Percentiles rank a stretch among this genome's conserved stretches.
These are phyloP conservation scores for Rhizophlyctis rosea DNA, from an alignment of 192 early-diverging fungal species.

Conservation along the genomic window DNA sequence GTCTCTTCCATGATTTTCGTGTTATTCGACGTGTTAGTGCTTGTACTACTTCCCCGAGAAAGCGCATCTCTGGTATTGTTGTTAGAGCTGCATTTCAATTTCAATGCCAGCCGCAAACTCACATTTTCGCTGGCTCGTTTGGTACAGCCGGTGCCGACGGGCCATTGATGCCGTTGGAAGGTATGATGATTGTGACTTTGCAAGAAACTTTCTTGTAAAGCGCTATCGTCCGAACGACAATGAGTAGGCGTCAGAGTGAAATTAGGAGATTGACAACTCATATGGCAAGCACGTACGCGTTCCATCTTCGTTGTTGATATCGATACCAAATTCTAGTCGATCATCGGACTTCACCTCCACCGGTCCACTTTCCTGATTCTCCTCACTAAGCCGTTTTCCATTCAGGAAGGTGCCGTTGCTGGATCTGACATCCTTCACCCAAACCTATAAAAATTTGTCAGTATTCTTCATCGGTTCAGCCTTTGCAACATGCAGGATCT, in stretches of 20 bases:
- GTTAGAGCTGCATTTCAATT: neutral
- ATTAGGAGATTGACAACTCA: neutral
- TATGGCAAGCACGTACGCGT: constrained; percentile 40
- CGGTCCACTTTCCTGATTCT: constrained; percentile 57
- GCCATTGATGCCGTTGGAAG: constrained; percentile 2
- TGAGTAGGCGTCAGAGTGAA: neutral
- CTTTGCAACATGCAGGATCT: neutral
- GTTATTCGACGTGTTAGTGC: constrained; percentile 4
- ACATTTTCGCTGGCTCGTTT: constrained; percentile 12
- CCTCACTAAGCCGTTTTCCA: constrained; percentile 62
- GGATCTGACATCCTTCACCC: constrained; percentile 70
- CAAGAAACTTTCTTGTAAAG: constrained; percentile 47
- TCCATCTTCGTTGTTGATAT: constrained; percentile 73
- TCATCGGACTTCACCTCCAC: constrained; percentile 60
- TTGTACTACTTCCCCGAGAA: neutral
- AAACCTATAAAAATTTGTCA: constrained; percentile 42
- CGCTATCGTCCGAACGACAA: constrained; percentile 19
- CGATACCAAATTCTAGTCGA: constrained; percentile 73
- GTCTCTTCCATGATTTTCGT: constrained; percentile 21
- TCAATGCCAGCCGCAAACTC: neutral
- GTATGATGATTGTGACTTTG: constrained; percentile 27
- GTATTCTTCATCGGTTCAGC: neutral
- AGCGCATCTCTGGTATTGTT: neutral
- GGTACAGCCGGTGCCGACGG: constrained; percentile 12
- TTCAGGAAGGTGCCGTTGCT: constrained; percentile 84